Conservation (phyloP, 805 yeast species). For the Sporopachydermia lactativora region DNA sequence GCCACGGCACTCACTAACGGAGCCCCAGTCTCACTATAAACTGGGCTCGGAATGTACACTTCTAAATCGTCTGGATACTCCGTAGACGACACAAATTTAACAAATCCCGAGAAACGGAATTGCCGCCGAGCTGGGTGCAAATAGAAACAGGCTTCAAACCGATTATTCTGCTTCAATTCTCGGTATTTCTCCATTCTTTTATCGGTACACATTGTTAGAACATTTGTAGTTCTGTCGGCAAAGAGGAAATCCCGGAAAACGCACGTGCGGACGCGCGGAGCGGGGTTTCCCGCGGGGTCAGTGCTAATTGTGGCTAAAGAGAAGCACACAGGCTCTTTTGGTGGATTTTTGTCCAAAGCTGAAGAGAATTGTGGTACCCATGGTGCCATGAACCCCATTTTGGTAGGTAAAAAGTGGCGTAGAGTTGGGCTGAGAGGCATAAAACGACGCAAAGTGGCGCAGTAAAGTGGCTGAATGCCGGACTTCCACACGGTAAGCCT, state of each 20-base stretch:
- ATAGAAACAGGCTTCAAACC: slow-evolving; percentile 67
- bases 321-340: slow-evolving; percentile 41
- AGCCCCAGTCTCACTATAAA: neutral
- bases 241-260: slow-evolving; percentile 66
- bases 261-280: slow-evolving; percentile 57
- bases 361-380: slow-evolving; percentile 64
- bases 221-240: slow-evolving; percentile 50
- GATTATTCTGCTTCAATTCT: slow-evolving; percentile 28
- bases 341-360: slow-evolving; percentile 29
- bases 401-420: no score
- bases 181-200: slow-evolving; percentile 48
- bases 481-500: no score
- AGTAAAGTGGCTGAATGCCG: no score
- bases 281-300: slow-evolving; percentile 17
- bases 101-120: slow-evolving; percentile 58
- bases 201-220: slow-evolving; percentile 60
- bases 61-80: slow-evolving; percentile 8
- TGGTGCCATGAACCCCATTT: slow-evolving; percentile 42
- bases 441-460: no score
- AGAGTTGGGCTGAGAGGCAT: no score
- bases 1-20: slow-evolving; percentile 2
- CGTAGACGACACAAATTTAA: slow-evolving; percentile 28
- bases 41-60: neutral
- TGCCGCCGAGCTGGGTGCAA: slow-evolving; percentile 49
- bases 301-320: slow-evolving; percentile 48